Percentiles rank a stretch among this genome's conserved stretches.
phyloP scores from a whole-genome alignment of 176 grass and related monocot species.

The Oryza glaberrima region DNA sequence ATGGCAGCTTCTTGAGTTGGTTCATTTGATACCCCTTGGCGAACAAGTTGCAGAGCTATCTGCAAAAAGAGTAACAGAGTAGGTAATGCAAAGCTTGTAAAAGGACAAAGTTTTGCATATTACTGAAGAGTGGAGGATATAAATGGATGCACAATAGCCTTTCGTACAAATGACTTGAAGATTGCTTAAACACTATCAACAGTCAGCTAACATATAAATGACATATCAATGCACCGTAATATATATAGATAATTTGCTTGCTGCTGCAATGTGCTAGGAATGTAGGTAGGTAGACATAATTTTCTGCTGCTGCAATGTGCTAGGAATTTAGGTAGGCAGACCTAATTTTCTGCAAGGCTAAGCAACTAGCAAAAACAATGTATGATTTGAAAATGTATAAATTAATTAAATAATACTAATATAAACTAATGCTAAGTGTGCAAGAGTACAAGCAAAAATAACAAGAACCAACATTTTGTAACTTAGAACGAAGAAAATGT shows the following conservation, averaged over 20 bases:
- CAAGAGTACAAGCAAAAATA: neutral
- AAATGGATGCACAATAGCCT: conserved; percentile 11
- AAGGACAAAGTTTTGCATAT: conserved; percentile 21
- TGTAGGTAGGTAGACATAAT: neutral
- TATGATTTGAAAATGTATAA: neutral
- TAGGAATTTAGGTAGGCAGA: neutral
- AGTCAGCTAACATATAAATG: conserved; percentile 2
- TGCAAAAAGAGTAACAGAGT: conserved; percentile 36
- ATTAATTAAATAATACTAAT: conserved; percentile 21
- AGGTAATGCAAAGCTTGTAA: conserved; percentile 29
- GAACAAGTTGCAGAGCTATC: conserved; percentile 91
- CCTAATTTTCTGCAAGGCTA: conserved; percentile 1
- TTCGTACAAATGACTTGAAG: conserved; percentile 32
- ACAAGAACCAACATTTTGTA: neutral
- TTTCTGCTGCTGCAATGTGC: conserved; percentile 3
- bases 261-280: conserved; percentile 4
- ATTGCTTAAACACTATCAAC: conserved; percentile 15
- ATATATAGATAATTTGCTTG: conserved; percentile 10
- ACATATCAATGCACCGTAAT: conserved; percentile 11
- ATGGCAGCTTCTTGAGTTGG: conserved; percentile 44
- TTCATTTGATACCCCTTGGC: conserved; percentile 65
- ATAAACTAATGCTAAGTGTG: conserved; percentile 15
- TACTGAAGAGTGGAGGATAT: conserved; percentile 9
- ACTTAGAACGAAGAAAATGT: conserved; percentile 16
- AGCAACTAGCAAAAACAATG: neutral